Evolutionary conservation across 208 protist species (phyloP).

Genomic region (Polymyxa betae): DNA sequence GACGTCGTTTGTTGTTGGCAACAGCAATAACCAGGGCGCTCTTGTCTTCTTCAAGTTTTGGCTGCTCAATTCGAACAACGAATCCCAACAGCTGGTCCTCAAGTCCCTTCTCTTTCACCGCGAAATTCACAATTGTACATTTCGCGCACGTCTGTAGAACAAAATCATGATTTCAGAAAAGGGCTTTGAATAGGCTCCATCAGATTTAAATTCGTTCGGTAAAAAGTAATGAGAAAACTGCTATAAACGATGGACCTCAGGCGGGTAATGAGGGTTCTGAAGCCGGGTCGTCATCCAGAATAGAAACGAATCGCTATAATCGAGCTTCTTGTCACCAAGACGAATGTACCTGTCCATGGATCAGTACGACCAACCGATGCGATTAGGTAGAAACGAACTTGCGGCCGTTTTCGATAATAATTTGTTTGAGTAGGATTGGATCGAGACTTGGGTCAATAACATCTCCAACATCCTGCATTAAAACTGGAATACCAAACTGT

Average conservation of each 20-base stretch:
- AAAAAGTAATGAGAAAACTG: background rate
- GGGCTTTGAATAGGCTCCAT: no score
- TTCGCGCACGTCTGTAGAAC: slow-evolving; percentile 83
- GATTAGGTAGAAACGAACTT: slow-evolving; percentile 63
- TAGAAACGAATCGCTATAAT: slow-evolving; percentile 94
- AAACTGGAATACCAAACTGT: slow-evolving; percentile 91
- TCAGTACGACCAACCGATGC: background rate
- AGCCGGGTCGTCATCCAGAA: slow-evolving; percentile 97
- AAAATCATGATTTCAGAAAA: no score
- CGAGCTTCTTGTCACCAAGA: slow-evolving; percentile 95
- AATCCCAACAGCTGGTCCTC: slow-evolving; percentile 97
- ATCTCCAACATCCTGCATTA: slow-evolving; percentile 94
- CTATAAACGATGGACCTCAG: slow-evolving; percentile 78
- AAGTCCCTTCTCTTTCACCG: slow-evolving; percentile 94
- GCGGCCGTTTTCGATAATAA: slow-evolving; percentile 87
- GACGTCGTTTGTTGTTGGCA: slow-evolving; percentile 71
- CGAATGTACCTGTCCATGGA: slow-evolving; percentile 73
- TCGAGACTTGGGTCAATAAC: slow-evolving; percentile 95
- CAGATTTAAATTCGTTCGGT: no score
- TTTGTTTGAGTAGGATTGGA: slow-evolving; percentile 88
- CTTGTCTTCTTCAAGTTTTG: slow-evolving; percentile 96
- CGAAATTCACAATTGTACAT: slow-evolving; percentile 95
- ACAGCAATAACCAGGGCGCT: slow-evolving; percentile 87
- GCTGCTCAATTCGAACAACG: slow-evolving; percentile 93
- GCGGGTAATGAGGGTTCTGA: slow-evolving; percentile 94